Percentiles rank a stretch among this genome's conserved stretches.
Evolutionary conservation across 352 stramenopile species (phyloP).

Genomic region (Phytophthora macrochlamydospora): DNA sequence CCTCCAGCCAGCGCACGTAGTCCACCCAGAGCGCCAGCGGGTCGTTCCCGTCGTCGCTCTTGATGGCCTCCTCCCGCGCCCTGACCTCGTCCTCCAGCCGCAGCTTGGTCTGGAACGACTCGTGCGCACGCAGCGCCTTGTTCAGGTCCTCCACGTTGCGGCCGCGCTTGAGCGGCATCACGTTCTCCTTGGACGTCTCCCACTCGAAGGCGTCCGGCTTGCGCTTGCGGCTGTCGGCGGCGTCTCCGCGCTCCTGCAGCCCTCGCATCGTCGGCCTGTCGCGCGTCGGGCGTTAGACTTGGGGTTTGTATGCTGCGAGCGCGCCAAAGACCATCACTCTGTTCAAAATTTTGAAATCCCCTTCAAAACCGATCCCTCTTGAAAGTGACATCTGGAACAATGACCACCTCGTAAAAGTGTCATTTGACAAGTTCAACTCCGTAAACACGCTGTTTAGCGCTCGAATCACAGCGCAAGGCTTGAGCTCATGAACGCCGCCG

Average conservation of each 20-base stretch:
- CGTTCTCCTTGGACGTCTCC: constrained; percentile 89
- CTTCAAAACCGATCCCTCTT: constrained; percentile 14
- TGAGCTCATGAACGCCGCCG: background rate
- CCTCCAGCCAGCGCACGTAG: constrained; percentile 83
- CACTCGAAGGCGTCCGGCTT: constrained; percentile 70
- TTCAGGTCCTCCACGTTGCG: constrained; percentile 85
- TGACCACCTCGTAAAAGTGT: background rate
- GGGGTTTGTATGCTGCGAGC: constrained; percentile 23
- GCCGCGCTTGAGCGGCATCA: constrained; percentile 83
- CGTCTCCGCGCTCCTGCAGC: constrained; percentile 1
- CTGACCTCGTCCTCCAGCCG: constrained; percentile 60
- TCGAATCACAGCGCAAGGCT: background rate
- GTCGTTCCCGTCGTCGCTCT: constrained; percentile 62
- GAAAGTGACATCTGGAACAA: constrained; percentile 14
- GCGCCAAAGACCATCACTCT: constrained; percentile 29
- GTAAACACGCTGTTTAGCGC: background rate
- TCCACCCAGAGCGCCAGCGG: constrained; percentile 71
- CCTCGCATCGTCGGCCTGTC: constrained; percentile 27
- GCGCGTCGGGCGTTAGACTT: constrained; percentile 36
- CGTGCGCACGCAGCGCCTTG: constrained; percentile 59
- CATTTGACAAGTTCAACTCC: background rate
- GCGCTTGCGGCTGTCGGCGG: constrained; percentile 31
- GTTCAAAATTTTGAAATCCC: constrained; percentile 35
- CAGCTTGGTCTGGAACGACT: constrained; percentile 70
- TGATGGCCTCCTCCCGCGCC: constrained; percentile 51